Conservation (phyloP, 2,329 filamentous ascomycete species). For the Domatiomyces globalis region DNA sequence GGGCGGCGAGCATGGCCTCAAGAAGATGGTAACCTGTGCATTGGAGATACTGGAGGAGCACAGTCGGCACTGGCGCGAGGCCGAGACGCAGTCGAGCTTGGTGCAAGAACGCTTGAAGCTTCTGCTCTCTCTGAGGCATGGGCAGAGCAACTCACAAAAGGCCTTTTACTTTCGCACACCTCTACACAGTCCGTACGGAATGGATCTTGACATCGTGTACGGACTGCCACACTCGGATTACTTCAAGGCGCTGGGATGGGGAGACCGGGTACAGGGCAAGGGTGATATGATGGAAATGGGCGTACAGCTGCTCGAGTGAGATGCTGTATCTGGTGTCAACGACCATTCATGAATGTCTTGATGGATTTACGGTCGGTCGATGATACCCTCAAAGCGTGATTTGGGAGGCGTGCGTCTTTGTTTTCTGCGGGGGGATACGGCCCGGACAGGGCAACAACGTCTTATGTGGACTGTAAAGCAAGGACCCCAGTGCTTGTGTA, state of each 20-base stretch:
- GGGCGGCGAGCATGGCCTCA: constrained; percentile 20
- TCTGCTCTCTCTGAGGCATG: constrained; percentile 24
- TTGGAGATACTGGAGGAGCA: constrained; percentile 43
- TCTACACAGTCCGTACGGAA: constrained; percentile 29
- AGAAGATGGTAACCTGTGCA: constrained; percentile 41
- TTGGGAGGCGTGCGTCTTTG: not conserved
- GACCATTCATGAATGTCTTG: constrained; percentile 15
- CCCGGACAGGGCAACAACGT: not conserved
- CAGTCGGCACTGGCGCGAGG: constrained; percentile 46
- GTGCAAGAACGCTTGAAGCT: constrained; percentile 35
- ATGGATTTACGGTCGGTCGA: constrained; percentile 9
- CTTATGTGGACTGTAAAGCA: no score
- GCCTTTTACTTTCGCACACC: constrained; percentile 25
- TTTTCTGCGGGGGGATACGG: not conserved
- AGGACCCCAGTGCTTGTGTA: no score
- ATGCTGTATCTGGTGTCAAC: constrained; percentile 46
- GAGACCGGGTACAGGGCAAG: constrained; percentile 4
- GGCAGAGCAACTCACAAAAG: constrained; percentile 23
- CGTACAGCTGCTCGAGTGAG: constrained; percentile 61
- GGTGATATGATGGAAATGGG: constrained; percentile 26
- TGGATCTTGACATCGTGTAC: constrained; percentile 32
- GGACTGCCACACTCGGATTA: constrained; percentile 20
- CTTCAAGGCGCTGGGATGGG: constrained; percentile 22
- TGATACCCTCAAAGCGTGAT: constrained; percentile 2
- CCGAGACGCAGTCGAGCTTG: constrained; percentile 36